These are phyloP conservation scores for Castanopsis chinensis DNA, from an alignment of 306 rosid genomes.

Conservation along the genomic window DNA sequence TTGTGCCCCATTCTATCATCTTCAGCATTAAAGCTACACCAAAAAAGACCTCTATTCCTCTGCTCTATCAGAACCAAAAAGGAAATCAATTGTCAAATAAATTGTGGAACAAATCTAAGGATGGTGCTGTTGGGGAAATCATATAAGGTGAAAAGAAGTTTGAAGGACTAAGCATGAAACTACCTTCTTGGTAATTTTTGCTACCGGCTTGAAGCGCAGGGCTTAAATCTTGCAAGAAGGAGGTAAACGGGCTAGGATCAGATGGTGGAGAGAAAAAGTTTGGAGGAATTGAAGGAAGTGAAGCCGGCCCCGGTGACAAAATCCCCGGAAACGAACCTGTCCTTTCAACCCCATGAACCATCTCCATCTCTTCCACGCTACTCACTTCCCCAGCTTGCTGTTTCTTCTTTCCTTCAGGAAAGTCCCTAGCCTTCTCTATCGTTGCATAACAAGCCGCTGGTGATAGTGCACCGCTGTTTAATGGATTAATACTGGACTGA, in stretches of 20 bases:
- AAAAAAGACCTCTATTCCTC: not conserved
- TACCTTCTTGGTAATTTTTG: conserved; percentile 55
- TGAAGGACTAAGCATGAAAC: conserved; percentile 65
- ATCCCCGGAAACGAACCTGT: conserved; percentile 54
- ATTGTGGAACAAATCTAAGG: conserved; percentile 66
- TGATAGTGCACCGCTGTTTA: conserved; percentile 21
- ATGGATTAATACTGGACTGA: conserved; percentile 11
- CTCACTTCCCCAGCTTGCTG: conserved; percentile 4
- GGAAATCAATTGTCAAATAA: conserved; percentile 35
- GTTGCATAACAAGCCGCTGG: conserved; percentile 63
- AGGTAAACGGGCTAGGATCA: conserved; percentile 41
- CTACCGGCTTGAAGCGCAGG: conserved; percentile 43
- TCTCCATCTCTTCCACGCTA: conserved; percentile 27
- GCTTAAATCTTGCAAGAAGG: conserved; percentile 69
- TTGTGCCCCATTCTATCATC: not conserved
- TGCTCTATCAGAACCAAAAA: not conserved
- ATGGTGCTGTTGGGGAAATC: conserved; percentile 37
- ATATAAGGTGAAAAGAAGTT: conserved; percentile 54
- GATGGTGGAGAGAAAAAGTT: conserved; percentile 54
- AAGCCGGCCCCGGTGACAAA: conserved; percentile 74
- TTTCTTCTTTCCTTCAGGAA: conserved; percentile 27
- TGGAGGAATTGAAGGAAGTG: conserved; percentile 56
- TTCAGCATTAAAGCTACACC: conserved; percentile 15
- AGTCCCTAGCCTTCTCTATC: conserved; percentile 43
- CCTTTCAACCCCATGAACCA: conserved; percentile 23